Conservation (phyloP, 768 basidiomycete species). For the Hygrophorus pudorinus region DNA sequence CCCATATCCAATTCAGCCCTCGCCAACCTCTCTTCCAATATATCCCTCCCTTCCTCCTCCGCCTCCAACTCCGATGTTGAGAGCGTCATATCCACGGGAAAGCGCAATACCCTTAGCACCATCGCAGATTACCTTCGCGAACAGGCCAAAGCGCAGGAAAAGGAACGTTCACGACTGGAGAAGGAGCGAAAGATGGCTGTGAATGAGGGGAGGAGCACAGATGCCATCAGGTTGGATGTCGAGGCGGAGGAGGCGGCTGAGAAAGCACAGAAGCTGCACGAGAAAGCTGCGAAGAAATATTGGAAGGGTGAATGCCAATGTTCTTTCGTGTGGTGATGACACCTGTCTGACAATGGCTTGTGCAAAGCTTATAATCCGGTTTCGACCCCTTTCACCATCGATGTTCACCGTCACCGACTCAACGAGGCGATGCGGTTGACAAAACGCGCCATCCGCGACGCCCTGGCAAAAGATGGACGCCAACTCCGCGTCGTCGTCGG, state of each 20-base stretch:
- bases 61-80: no score
- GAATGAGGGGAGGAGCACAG: conserved; percentile 22
- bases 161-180: conserved; percentile 23
- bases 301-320: conserved; percentile 27
- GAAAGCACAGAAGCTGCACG: conserved; percentile 28
- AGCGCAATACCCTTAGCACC: no score
- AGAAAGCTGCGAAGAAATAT: conserved; percentile 35
- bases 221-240: conserved; percentile 28
- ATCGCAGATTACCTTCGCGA: no score
- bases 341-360: conserved; percentile 4
- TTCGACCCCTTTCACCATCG: conserved; percentile 26
- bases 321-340: neutral
- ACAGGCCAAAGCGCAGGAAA: conserved; percentile 6
- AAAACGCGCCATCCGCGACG: conserved; percentile 32
- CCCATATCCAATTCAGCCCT: no score
- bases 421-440: conserved; percentile 35
- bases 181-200: conserved; percentile 18
- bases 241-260: conserved; percentile 27
- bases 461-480: conserved; percentile 22
- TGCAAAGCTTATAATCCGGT: conserved; percentile 28
- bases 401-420: conserved; percentile 40
- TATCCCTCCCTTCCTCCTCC: no score
- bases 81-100: no score
- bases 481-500: conserved; percentile 44
- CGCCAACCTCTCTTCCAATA: no score